Evolutionary conservation across 2,329 filamentous ascomycete genomes (phyloP), one percentile per base, ranked within the genome.

Genomic region (Pyrenochaeta sp.): DNA sequence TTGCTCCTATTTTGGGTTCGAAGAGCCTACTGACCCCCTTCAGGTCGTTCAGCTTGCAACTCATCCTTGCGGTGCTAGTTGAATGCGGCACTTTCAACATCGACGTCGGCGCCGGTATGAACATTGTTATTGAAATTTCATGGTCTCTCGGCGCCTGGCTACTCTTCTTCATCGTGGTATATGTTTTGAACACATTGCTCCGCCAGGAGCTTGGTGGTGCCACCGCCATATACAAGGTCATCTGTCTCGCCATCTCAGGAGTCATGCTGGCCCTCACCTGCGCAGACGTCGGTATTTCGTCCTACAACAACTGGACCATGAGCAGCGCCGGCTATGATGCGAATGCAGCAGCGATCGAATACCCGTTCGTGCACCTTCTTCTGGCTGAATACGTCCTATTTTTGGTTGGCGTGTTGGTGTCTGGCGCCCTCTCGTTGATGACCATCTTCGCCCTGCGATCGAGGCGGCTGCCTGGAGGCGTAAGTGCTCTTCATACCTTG

Each of bases 101-200:
- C 9, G 3, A 10, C 1, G 33, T 18, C 33, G 61, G 58, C 43
- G 53, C 43, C 23, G 23, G 56, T 27, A 47, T 62, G 37, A n/a
- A 17, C 18, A 64, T 68, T 23, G 58, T 63, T n/a, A 49, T 21
- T 15, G 35, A 1, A 3, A 40, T 74, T 1, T 69, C 74, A 37
- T 51, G 48, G 42, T 7, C 20, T n/a, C 17, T 75, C 7, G 56
- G 42, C 35, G 36, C 51, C n/a, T 68, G 55, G 48, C 37, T 64
- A 47, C 45, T 74, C 1, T 60, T 73, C 1, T 56, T 68, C 7
- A 51, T 68, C 2, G 58, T 66, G 4, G 42, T 70, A 27, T 71
- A 55, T 44, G 45, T 41, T 7, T 49, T 74, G 44, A 73, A 73
- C 59, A 54, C 21, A 10, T 45, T 63, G 51, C 63, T 75, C 1